These are phyloP conservation scores for Fusarium algeriense DNA, from an alignment of 2,329 filamentous ascomycete genomes.

Conservation along the genomic window DNA sequence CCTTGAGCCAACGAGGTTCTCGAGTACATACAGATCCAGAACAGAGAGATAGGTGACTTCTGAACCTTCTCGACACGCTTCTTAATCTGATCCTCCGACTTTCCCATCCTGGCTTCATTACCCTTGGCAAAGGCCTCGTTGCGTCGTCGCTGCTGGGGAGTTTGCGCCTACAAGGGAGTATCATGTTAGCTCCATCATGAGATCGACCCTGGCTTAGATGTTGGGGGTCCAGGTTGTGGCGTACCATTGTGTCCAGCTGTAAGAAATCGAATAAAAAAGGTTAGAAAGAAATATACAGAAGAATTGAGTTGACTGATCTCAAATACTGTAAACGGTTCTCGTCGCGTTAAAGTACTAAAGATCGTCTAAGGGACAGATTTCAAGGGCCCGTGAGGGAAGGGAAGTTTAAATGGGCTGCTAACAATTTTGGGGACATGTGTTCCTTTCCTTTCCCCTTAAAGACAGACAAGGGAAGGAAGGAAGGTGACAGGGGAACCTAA, in stretches of 20 bases:
- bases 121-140: constrained; percentile 83
- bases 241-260: constrained; percentile 29
- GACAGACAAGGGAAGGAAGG: constrained; percentile 12
- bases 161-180: constrained; percentile 74
- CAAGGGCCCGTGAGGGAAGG: constrained; percentile 17
- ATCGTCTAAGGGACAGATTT: constrained; percentile 48
- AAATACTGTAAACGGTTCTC: constrained; percentile 8
- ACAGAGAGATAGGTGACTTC: constrained; percentile 73
- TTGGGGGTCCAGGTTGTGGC: constrained; percentile 2
- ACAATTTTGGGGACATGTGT: constrained; percentile 52
- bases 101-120: constrained; percentile 80
- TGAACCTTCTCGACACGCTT: constrained; percentile 66
- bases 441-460: constrained; percentile 46
- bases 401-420: constrained; percentile 33
- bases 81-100: constrained; percentile 74
- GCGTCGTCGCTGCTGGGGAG: constrained; percentile 82
- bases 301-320: constrained; percentile 7
- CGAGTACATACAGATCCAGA: constrained; percentile 69
- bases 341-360: constrained; percentile 33
- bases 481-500: constrained; percentile 1
- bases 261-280: background rate
- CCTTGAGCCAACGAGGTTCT: background rate
- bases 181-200: constrained; percentile 39
- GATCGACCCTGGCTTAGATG: constrained; percentile 19
- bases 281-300: constrained; percentile 4